Base-by-base conservation (phyloP, 1,284 basidiomycete genomes). In the Volvariella surrecta region DNA sequence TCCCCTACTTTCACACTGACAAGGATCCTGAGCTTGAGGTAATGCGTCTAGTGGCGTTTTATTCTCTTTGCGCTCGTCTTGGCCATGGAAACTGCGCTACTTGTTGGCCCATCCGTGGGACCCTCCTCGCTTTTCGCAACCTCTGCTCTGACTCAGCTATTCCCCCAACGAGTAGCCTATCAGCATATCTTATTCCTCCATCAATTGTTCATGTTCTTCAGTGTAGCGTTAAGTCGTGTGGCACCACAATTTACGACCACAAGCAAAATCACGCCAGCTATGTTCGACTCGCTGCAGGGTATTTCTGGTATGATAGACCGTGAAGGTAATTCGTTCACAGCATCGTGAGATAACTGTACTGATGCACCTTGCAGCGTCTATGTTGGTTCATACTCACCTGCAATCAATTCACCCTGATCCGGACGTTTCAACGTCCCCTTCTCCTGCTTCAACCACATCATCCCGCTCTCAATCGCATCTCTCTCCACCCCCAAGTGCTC, bases 161-260 rank as follows among this genome's bases (percentile, higher is more conserved):
- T 88, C 60, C 86, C 84, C 0, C 64, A 66, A 9, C 74, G 79
- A 10, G 76, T 82, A 0, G 69, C 76, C 1, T 81, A 79, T 57
- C 86, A 92, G 52, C 79, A 89, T 55, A 70, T 88, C 48, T 60
- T 73, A 16, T 74, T 89, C 57, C 66, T 90, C n/a, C 89, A 87
- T 53, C 76, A 86, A 50, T 54, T 87, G 19, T 89, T 86, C 57
- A 62, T 88, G 49, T 78, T 86, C 54, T 53, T 80, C 42, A 82
- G 76, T 30, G 70, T 89, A 32, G 86, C 83, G 0, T 66, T 89
- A 15, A 75, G 74, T 13, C 71, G 80, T 28, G 76, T 91, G 2
- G 59, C 71, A 0, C 84, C 85, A 0, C 70, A 77, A 9, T 60
- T 89, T 71, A 80, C 44, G 76, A 79, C 17, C 28, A 21, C 1